phyloP scores from a whole-genome alignment of 2,329 filamentous ascomycete genomes.

The Fusarium mundagurra region DNA sequence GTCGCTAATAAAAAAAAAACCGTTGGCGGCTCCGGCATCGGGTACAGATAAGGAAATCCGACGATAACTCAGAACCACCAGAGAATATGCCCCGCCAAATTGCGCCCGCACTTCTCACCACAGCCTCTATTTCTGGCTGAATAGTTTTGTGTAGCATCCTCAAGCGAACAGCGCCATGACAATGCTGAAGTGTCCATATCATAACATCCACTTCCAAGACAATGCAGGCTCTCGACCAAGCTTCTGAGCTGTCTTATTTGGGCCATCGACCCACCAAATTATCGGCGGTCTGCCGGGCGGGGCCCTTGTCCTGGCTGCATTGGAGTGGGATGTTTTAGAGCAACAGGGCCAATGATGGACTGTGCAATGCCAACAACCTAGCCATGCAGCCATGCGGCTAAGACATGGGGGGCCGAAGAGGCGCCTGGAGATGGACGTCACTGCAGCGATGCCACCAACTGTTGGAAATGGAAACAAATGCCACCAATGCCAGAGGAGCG shows the following conservation, averaged over 20 bases:
- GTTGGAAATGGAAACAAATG: slow-evolving; percentile 28
- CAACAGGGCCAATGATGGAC: slow-evolving; percentile 36
- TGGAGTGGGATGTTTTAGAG: slow-evolving; percentile 33
- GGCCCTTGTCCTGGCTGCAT: slow-evolving; percentile 21
- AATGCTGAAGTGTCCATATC: slow-evolving; percentile 10
- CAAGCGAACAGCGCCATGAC: background rate
- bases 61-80: slow-evolving; percentile 29
- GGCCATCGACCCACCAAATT: slow-evolving; percentile 30
- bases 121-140: slow-evolving; percentile 4
- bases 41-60: slow-evolving; percentile 36
- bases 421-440: slow-evolving; percentile 38
- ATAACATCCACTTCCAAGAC: slow-evolving; percentile 15
- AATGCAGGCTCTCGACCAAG: slow-evolving; percentile 34
- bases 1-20: background rate
- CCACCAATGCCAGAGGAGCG: slow-evolving; percentile 28
- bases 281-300: slow-evolving; percentile 29
- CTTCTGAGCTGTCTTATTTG: slow-evolving; percentile 34
- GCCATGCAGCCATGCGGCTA: slow-evolving; percentile 38
- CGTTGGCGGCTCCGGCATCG: slow-evolving; percentile 33
- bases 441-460: slow-evolving; percentile 31
- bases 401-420: slow-evolving; percentile 34
- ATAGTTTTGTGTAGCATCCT: background rate
- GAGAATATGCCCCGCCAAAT: slow-evolving; percentile 23
- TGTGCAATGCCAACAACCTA: slow-evolving; percentile 36
- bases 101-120: slow-evolving; percentile 22